Evolutionary conservation across 768 basidiomycete species (phyloP).

Genomic region (Lactifluus rugatus): DNA sequence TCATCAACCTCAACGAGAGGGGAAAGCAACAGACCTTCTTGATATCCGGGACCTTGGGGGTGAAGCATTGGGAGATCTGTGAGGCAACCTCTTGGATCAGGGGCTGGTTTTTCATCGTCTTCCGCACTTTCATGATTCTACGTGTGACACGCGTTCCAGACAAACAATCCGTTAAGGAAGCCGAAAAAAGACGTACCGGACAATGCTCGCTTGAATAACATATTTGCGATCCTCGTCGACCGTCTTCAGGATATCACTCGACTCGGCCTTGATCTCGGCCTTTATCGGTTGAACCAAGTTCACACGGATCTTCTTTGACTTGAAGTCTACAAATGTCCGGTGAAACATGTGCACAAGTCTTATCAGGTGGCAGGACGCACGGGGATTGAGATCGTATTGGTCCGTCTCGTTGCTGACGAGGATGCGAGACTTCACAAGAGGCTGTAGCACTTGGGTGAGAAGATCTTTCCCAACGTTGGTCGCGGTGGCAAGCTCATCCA

Average conservation of each 20-base stretch:
- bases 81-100: slow-evolving; percentile 86
- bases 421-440: slow-evolving; percentile 72
- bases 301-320: slow-evolving; percentile 32
- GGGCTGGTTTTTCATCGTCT: slow-evolving; percentile 90
- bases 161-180: background rate
- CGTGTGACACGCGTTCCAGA: slow-evolving; percentile 14
- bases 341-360: background rate
- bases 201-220: slow-evolving; percentile 89
- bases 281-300: slow-evolving; percentile 89
- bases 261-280: slow-evolving; percentile 88
- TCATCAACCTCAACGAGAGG: background rate
- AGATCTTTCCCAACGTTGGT: slow-evolving; percentile 77
- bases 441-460: slow-evolving; percentile 55
- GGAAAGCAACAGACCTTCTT: slow-evolving; percentile 57
- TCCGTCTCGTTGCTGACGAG: slow-evolving; percentile 81
- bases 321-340: slow-evolving; percentile 49
- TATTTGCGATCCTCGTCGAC: slow-evolving; percentile 95
- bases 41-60: slow-evolving; percentile 91
- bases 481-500: slow-evolving; percentile 68
- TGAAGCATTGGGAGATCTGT: slow-evolving; percentile 79
- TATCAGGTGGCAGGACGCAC: slow-evolving; percentile 27
- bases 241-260: slow-evolving; percentile 26
- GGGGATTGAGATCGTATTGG: slow-evolving; percentile 87
- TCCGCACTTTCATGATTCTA: slow-evolving; percentile 92
- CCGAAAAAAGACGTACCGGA: slow-evolving; percentile 40